A percentile compares a stretch with the other conserved stretches of the same genome.
Conservation (phyloP, 2,329 filamentous ascomycete genomes). For the Clarireedia hainanense region DNA sequence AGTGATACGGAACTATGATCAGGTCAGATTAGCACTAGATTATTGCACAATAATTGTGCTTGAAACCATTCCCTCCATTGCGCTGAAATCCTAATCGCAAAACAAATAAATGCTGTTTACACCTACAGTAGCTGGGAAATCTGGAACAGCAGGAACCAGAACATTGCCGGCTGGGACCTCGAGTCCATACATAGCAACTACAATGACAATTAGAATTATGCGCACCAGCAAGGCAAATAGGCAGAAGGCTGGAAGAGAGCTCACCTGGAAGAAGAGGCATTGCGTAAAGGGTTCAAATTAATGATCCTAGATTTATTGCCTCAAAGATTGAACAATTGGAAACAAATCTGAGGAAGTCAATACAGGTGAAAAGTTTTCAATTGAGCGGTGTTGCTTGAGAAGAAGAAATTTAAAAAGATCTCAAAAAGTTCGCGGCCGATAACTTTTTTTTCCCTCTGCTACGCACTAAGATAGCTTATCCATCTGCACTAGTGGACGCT, state of each 20-base stretch:
- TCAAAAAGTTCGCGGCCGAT: conserved; percentile 14
- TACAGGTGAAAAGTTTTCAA: not conserved
- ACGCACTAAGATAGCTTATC: conserved; percentile 22
- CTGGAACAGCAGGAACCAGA: conserved; percentile 68
- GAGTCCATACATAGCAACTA: conserved; percentile 82
- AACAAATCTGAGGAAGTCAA: not conserved
- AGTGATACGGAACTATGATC: conserved; percentile 78
- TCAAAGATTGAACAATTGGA: not conserved
- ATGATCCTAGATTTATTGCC: conserved; percentile 1
- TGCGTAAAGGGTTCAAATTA: conserved; percentile 21
- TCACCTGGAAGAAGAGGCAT: conserved; percentile 48
- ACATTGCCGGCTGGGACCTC: conserved; percentile 81
- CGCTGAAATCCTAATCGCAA: not conserved
- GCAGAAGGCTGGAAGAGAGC: not conserved
- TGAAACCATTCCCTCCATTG: not conserved
- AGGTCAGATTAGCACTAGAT: conserved; percentile 11
- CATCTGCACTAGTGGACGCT: conserved; percentile 1
- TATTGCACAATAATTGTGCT: not conserved
- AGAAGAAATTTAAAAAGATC: conserved; percentile 4
- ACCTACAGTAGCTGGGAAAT: conserved; percentile 80
- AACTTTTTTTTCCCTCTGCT: conserved; percentile 20
- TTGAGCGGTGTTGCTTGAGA: not conserved
- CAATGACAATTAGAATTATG: conserved; percentile 29
- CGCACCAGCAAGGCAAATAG: not conserved
- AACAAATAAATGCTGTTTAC: not conserved